These are phyloP conservation scores for Ilyonectria destructans DNA, from an alignment of 2,329 filamentous ascomycete species.

Conservation along the genomic window DNA sequence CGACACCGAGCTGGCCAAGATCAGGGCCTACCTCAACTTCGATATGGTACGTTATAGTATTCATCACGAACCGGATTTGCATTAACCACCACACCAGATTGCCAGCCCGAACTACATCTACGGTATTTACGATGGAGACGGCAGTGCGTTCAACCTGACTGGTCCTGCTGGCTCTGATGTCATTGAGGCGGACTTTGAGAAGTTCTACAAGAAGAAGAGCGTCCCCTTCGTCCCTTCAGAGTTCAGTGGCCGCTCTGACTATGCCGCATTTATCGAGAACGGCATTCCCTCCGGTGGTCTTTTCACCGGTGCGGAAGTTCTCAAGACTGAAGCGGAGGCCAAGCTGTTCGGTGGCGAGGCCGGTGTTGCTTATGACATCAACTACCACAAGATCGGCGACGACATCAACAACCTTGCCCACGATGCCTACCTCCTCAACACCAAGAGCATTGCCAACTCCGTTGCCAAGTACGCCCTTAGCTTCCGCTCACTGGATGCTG, in stretches of 20 bases:
- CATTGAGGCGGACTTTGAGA: slow-evolving; percentile 71
- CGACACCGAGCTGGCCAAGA: slow-evolving; percentile 64
- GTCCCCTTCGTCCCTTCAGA: slow-evolving; percentile 71
- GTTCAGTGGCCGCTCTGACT: slow-evolving; percentile 79
- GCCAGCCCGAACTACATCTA: slow-evolving; percentile 67
- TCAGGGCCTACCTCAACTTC: slow-evolving; percentile 71
- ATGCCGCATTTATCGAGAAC: slow-evolving; percentile 77
- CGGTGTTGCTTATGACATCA: slow-evolving; percentile 63
- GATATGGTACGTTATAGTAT: slow-evolving; percentile 62
- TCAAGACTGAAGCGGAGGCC: slow-evolving; percentile 75
- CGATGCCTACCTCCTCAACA: slow-evolving; percentile 64
- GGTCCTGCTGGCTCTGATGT: slow-evolving; percentile 72
- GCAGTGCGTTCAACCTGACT: slow-evolving; percentile 72
- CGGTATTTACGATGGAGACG: slow-evolving; percentile 73
- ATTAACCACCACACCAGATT: slow-evolving; percentile 49
- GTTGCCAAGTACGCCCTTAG: slow-evolving; percentile 60
- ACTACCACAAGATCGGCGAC: slow-evolving; percentile 65
- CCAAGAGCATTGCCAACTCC: slow-evolving; percentile 60
- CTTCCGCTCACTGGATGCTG: slow-evolving; percentile 55
- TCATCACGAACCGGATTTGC: background rate
- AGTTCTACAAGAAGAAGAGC: slow-evolving; percentile 66
- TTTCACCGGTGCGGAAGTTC: slow-evolving; percentile 77
- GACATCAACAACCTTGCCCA: slow-evolving; percentile 57
- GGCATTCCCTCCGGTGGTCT: slow-evolving; percentile 79
- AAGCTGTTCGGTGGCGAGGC: slow-evolving; percentile 75